Percentiles rank a stretch among this genome's conserved stretches.
Conservation (phyloP, 1,139 yeast species). For the Geotrichum europaeum region DNA sequence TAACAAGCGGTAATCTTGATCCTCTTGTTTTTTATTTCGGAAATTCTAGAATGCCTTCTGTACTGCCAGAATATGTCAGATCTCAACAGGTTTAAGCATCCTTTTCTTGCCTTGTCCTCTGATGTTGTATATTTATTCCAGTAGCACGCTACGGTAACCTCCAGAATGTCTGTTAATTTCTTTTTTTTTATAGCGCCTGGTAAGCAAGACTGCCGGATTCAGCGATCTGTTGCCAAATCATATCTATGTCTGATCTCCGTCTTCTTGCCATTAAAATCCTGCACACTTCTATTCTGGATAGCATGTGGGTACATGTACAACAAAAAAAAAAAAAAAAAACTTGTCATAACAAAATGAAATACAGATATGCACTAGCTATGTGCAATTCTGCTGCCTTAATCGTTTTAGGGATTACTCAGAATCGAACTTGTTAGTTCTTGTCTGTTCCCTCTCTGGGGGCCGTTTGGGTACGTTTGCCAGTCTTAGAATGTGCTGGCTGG, state of each 20-base stretch:
- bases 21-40: not conserved
- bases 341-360: not conserved
- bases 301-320: not conserved
- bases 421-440: too few species aligned
- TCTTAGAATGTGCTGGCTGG: too few species aligned
- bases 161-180: not conserved
- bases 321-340: too few species aligned
- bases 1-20: not conserved
- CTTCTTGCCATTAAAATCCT: not conserved
- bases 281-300: not conserved
- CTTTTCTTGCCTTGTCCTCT: not conserved
- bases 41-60: not conserved
- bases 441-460: too few species aligned
- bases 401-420: too few species aligned
- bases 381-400: too few species aligned
- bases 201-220: not conserved
- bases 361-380: not conserved
- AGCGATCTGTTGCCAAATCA: not conserved
- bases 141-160: not conserved
- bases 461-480: too few species aligned
- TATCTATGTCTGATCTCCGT: not conserved
- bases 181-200: not conserved
- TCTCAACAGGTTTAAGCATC: not conserved
- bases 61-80: not conserved
- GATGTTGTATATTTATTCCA: not conserved